These are phyloP conservation scores for Fusarium denticulatum DNA, from an alignment of 2,329 filamentous ascomycete species.

Conservation along the genomic window DNA sequence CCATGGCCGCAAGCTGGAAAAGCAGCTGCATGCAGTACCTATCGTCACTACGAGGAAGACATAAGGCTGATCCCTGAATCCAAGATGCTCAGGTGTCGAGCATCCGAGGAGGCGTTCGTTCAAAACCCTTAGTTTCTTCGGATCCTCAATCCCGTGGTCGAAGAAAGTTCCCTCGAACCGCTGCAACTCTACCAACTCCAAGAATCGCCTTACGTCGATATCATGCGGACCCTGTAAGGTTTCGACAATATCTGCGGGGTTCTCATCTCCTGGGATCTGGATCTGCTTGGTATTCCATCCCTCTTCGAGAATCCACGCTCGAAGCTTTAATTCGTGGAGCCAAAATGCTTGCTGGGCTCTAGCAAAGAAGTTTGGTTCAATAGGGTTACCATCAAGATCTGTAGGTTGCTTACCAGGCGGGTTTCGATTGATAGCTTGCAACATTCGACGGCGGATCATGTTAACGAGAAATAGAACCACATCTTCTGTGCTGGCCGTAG, in stretches of 20 bases:
- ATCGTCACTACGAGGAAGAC: not conserved
- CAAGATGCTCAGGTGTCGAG: too few species aligned
- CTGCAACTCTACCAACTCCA: not conserved
- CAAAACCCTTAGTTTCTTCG: too few species aligned
- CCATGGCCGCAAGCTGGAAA: not conserved
- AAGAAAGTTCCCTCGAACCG: not conserved
- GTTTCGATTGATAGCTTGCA: not conserved
- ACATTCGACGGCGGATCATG: not conserved
- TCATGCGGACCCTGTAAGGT: not conserved
- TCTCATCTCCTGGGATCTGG: not conserved
- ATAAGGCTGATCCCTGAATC: not conserved
- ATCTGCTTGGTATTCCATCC: not conserved
- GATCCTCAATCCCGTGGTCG: not conserved
- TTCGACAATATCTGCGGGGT: not conserved
- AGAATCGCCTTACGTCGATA: not conserved
- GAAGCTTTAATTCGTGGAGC: not conserved
- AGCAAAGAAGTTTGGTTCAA: not conserved
- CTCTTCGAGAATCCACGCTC: rapidly evolving
- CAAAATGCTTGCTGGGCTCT: not conserved
- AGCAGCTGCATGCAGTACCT: not conserved
- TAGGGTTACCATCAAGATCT: not conserved
- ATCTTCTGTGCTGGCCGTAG: too few species aligned
- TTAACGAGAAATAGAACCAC: not conserved
- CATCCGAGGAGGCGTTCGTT: too few species aligned
- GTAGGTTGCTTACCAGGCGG: not conserved